A percentile compares a stretch with the other conserved stretches of the same genome.
Evolutionary conservation across 345 rosid genomes (phyloP).

Genomic region (Salix brachista): DNA sequence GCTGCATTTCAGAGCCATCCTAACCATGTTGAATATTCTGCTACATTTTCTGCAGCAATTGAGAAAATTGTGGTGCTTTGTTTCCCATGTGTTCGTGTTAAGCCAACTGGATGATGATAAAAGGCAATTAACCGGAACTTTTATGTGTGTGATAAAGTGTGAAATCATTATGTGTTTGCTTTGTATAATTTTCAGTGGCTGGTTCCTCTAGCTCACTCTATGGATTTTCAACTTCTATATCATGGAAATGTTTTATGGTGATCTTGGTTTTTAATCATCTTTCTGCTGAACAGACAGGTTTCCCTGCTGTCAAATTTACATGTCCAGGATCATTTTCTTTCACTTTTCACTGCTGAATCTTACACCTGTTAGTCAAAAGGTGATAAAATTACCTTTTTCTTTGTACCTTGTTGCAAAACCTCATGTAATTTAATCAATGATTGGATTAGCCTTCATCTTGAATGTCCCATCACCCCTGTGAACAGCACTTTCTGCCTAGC

Average conservation of each 20-base stretch:
- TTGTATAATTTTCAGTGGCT: background rate
- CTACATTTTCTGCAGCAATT: conserved; percentile 65
- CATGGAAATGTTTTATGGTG: conserved; percentile 8
- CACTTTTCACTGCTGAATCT: background rate
- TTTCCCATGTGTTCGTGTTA: conserved; percentile 53
- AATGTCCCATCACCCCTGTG: conserved; percentile 17
- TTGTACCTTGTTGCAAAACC: conserved; percentile 15
- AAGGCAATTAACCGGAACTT: background rate
- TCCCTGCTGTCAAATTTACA: conserved; percentile 1
- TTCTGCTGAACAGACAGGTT: background rate
- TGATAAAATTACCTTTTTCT: conserved; percentile 10
- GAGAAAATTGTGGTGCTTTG: conserved; percentile 72
- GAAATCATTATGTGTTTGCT: background rate
- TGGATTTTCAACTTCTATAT: conserved; percentile 2
- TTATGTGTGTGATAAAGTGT: background rate
- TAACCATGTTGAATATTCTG: conserved; percentile 68
- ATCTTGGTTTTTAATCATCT: background rate
- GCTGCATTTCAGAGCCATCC: conserved; percentile 60
- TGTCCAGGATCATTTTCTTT: background rate
- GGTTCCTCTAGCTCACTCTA: background rate
- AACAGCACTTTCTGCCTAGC: conserved; percentile 16
- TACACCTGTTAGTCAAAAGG: conserved; percentile 5
- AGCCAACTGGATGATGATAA: conserved; percentile 23
- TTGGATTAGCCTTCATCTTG: conserved; percentile 9
- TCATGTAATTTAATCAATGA: conserved; percentile 1